Conservation (phyloP, 1,139 yeast genomes). For the Kodamaea derodonti region DNA sequence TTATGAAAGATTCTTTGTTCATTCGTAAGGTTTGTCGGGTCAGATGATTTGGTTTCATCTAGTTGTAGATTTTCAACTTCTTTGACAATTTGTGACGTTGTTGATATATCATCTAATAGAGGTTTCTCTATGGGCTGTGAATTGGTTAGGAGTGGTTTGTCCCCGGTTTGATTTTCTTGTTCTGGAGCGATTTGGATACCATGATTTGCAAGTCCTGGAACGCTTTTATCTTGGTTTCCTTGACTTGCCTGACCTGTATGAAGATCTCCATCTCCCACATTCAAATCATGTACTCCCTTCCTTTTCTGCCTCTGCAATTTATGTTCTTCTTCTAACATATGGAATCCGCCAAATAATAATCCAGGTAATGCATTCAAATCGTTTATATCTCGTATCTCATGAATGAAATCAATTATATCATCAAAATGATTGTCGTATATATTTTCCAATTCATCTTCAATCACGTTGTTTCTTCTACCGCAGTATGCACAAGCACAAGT, state of each 20-base stretch:
- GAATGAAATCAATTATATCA: slow-evolving; percentile 39
- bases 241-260: neutral
- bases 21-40: slow-evolving; percentile 5
- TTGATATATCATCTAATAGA: neutral
- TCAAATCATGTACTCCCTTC: slow-evolving; percentile 4
- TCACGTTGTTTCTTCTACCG: slow-evolving; percentile 68
- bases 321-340: slow-evolving; percentile 37
- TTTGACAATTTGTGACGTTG: neutral
- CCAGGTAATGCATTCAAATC: slow-evolving; percentile 41
- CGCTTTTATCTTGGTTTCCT: neutral
- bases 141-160: neutral
- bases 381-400: slow-evolving; percentile 38
- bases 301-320: slow-evolving; percentile 27
- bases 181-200: neutral
- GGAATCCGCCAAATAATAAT: slow-evolving; percentile 37
- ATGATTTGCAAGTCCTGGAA: too few species aligned
- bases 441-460: slow-evolving; percentile 70
- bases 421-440: slow-evolving; percentile 58
- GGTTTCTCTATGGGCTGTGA: too few species aligned
- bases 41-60: neutral
- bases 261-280: neutral
- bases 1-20: slow-evolving; percentile 18
- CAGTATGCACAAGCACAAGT: slow-evolving; percentile 75
- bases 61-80: neutral
- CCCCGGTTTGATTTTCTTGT: neutral